These are phyloP conservation scores for Penicillium ucsense DNA, from an alignment of 495 filamentous ascomycete species.

Conservation along the genomic window DNA sequence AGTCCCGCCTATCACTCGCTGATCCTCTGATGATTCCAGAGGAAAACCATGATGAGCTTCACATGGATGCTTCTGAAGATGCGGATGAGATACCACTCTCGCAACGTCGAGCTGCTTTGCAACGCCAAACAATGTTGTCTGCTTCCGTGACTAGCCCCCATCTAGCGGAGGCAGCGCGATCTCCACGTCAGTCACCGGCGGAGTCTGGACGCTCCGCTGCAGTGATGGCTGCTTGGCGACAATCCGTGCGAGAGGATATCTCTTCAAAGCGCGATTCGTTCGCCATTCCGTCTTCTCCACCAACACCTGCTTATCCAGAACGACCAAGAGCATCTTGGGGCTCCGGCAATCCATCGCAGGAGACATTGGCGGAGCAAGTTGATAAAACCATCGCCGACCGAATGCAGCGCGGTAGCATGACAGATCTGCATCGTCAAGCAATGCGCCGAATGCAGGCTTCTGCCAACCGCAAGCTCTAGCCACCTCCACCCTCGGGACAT, in stretches of 20 bases:
- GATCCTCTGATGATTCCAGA: conserved; percentile 14
- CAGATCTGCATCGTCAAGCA: conserved; percentile 70
- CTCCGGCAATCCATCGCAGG: conserved; percentile 22
- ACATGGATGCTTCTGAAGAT: background rate
- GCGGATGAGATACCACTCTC: conserved; percentile 67
- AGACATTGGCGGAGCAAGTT: conserved; percentile 26
- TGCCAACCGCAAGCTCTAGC: conserved; percentile 41
- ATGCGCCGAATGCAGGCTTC: conserved; percentile 74
- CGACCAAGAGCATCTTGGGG: conserved; percentile 15
- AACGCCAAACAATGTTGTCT: conserved; percentile 22
- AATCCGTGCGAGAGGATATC: conserved; percentile 57
- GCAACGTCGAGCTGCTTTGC: conserved; percentile 47
- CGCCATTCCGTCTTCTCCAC: conserved; percentile 5
- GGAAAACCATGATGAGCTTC: conserved; percentile 20
- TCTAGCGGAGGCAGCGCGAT: conserved; percentile 8
- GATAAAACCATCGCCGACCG: conserved; percentile 53
- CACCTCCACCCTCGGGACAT: conserved; percentile 9
- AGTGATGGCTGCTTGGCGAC: conserved; percentile 66
- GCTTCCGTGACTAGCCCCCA: conserved; percentile 10
- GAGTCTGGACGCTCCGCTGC: conserved; percentile 43
- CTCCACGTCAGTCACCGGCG: conserved; percentile 9
- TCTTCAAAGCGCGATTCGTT: conserved; percentile 32
- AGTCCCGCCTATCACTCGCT: conserved; percentile 19
- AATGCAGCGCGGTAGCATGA: conserved; percentile 68
- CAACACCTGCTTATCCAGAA: conserved; percentile 5